Evolutionary conservation across 1,284 basidiomycete species (phyloP).

Genomic region (Volvariella volvacea): DNA sequence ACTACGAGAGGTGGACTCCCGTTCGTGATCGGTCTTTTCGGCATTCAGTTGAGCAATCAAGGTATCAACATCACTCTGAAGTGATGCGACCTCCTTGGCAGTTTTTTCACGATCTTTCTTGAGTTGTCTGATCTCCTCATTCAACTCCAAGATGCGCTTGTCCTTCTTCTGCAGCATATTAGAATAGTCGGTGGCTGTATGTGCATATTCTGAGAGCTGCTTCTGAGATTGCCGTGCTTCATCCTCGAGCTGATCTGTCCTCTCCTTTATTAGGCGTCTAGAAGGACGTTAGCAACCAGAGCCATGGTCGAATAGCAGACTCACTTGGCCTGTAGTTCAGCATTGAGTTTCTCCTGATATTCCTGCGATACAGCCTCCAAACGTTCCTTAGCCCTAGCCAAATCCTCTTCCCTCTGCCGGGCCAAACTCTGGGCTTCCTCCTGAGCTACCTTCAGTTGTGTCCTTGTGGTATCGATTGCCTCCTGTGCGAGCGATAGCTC

Average conservation of each 20-base stretch:
- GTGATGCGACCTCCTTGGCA: conserved; percentile 55
- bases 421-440: conserved; percentile 73
- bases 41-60: conserved; percentile 61
- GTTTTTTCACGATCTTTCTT: conserved; percentile 49
- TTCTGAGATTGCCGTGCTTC: conserved; percentile 71
- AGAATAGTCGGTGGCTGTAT: conserved; percentile 76
- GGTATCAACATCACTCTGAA: conserved; percentile 66
- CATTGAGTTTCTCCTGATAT: conserved; percentile 64
- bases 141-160: conserved; percentile 58
- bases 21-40: conserved; percentile 55
- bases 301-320: conserved; percentile 17
- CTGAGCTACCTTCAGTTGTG: conserved; percentile 49
- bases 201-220: conserved; percentile 73
- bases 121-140: conserved; percentile 46
- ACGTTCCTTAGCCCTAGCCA: conserved; percentile 71
- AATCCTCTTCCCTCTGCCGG: conserved; percentile 75
- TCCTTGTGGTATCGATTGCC: conserved; percentile 49
- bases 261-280: conserved; percentile 60
- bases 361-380: conserved; percentile 65
- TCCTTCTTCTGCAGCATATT: conserved; percentile 77
- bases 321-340: conserved; percentile 65
- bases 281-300: conserved; percentile 2
- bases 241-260: conserved; percentile 55
- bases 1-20: conserved; percentile 42
- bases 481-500: conserved; percentile 54